Conservation (phyloP, 352 stramenopile genomes). For the Pythium biforme region DNA sequence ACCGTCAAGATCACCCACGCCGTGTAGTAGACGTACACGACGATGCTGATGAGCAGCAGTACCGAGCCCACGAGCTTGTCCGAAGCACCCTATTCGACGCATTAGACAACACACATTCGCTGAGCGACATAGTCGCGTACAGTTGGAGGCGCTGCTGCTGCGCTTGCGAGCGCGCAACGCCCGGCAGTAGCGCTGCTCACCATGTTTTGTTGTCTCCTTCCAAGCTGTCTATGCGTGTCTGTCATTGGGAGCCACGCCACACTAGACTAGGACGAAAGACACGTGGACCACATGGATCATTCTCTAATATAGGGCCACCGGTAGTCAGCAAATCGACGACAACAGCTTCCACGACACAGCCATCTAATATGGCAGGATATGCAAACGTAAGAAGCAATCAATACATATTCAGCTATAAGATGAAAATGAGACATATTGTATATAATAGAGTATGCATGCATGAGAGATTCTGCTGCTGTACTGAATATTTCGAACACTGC, state of each 20-base stretch:
- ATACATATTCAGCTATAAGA: too few relatives aligned
- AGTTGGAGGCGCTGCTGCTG: background rate
- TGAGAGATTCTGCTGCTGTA: background rate
- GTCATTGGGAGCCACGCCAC: background rate
- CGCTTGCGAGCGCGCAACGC: background rate
- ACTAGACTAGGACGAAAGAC: background rate
- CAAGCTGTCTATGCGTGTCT: background rate
- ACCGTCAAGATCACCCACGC: conserved; percentile 90
- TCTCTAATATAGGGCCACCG: conserved; percentile 1
- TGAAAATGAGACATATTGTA: too few relatives aligned
- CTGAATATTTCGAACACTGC: background rate
- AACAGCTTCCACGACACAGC: background rate
- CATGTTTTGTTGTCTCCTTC: conserved; percentile 5
- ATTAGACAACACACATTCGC: background rate
- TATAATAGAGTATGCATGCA: background rate
- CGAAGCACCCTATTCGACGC: conserved; percentile 43
- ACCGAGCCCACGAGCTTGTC: conserved; percentile 80
- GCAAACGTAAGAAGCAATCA: too few relatives aligned
- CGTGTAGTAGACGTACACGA: conserved; percentile 91
- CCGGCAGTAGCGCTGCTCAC: too few relatives aligned
- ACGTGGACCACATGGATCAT: background rate
- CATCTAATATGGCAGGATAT: too few relatives aligned
- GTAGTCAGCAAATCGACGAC: background rate
- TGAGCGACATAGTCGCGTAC: background rate
- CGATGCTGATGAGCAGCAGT: conserved; percentile 75